Evolutionary conservation across 192 early-diverging fungal genomes (phyloP), one percentile per base, ranked within the genome.

Genomic region (Coemansia sp.): DNA sequence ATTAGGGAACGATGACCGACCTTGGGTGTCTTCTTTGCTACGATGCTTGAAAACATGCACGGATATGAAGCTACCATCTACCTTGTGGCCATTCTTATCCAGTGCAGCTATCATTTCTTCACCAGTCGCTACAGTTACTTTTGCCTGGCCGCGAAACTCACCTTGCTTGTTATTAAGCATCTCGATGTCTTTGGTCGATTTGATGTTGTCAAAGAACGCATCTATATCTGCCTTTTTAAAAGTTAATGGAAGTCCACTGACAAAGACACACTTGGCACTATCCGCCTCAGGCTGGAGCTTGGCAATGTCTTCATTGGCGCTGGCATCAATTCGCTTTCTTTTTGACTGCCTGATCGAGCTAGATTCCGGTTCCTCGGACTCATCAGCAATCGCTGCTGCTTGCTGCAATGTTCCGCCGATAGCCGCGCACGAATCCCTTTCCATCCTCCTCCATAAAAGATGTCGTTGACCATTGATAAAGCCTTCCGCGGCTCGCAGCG

Each of bases 41-140:
- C 49, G 60, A 8, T 67, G 11, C 49, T 68, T 74, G 49, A 69
- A 80, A 14, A 68, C 66, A 16, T 80, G 77, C 56, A 80, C 55
- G 1, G 72, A 71, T 54, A 80, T 51, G 45, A 63, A 63, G 22
- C 56, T 60, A 20, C 62, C 65, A 5, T 62, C 55, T 2, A 73
- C 32, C 31, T 64, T 67, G 14, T 60, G 48, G 20, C 72, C 72
- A 56, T 66, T 80, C 51, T 71, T 80, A 59, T 74, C 77, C 62
- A 80, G 38, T 16, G 77, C 72, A 3, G 72, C 51, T 5, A 80
- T 57, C 7, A 74, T 50, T 3, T 65, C 77, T 16, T 64, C 65
- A 0, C 38, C 33, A 7, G 72, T 63, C 28, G 16, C 14, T 33
- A 80, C 36, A 14, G 36, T 52, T 0, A 50, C 72, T 6, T 51